phyloP scores from a whole-genome alignment of 371 early-diverging fungal genomes.

The Mucor indicus region DNA sequence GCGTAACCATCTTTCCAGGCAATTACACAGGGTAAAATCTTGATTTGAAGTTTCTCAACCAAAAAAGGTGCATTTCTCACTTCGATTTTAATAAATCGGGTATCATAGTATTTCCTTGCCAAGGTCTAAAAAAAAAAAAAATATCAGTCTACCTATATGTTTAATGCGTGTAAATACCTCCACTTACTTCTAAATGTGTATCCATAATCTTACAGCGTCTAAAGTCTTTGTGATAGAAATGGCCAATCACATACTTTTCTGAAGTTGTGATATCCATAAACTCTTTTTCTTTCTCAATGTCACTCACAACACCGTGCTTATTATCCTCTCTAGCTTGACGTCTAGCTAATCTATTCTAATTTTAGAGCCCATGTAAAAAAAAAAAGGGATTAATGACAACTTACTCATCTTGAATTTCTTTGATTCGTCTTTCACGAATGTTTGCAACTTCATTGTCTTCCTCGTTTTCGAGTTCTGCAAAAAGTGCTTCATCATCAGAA shows the following conservation, averaged over 20 bases:
- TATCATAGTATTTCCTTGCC: conserved; percentile 76
- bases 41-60: conserved; percentile 84
- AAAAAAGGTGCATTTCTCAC: conserved; percentile 90
- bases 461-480: conserved; percentile 63
- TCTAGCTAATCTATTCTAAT: conserved; percentile 47
- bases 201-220: conserved; percentile 93
- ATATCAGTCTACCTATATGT: not conserved
- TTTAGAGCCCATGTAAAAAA: not conserved
- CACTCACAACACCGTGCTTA: conserved; percentile 80
- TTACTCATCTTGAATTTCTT: conserved; percentile 63
- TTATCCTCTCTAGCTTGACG: conserved; percentile 62
- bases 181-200: conserved; percentile 73
- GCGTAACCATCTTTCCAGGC: conserved; percentile 61
- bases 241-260: conserved; percentile 75
- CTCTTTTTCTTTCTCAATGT: conserved; percentile 82
- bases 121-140: conserved; percentile 34
- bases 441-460: conserved; percentile 52
- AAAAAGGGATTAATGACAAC: not conserved
- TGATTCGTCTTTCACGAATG: conserved; percentile 63
- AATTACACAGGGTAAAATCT: conserved; percentile 90
- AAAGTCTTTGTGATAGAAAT: conserved; percentile 92
- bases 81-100: conserved; percentile 84
- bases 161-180: not conserved
- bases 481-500: conserved; percentile 61
- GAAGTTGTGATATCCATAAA: conserved; percentile 80